phyloP scores from a whole-genome alignment of 179 eudicot genomes.

The Spergularia azorica region DNA sequence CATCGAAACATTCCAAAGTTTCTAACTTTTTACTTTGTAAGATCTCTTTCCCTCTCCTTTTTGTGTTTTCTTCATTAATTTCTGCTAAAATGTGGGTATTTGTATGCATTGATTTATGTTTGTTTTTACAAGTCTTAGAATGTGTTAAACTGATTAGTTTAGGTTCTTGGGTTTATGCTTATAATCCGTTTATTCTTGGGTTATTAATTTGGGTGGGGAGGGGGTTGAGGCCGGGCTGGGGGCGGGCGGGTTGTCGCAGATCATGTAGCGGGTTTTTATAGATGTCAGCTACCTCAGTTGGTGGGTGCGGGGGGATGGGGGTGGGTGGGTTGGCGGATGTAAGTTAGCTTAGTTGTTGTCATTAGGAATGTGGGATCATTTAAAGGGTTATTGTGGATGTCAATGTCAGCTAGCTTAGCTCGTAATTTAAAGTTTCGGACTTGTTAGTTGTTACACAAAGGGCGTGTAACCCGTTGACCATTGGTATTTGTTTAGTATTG shows the following conservation, averaged over 20 bases:
- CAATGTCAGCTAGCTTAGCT: neutral
- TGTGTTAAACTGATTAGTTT: neutral
- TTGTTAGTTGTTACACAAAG: neutral
- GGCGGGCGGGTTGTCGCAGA: no score
- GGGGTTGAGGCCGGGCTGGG: no score
- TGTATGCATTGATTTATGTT: neutral
- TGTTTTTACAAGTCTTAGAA: neutral
- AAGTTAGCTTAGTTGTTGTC: no score
- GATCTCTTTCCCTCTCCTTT: constrained; percentile 7
- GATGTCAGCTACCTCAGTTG: no score
- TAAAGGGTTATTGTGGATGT: neutral
- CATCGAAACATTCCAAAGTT: constrained; percentile 6
- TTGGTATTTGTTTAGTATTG: neutral
- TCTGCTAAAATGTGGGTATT: neutral
- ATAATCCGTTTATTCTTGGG: no score
- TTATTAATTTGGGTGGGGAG: no score
- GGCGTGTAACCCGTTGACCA: neutral
- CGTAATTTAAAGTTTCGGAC: neutral
- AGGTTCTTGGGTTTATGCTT: neutral
- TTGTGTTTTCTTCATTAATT: neutral
- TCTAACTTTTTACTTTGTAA: neutral
- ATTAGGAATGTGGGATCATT: no score
- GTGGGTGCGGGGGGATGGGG: no score
- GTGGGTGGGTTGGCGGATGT: no score
- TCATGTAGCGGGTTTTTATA: no score